Base-by-base conservation (phyloP, 768 basidiomycete species). In the Suillus spraguei region DNA sequence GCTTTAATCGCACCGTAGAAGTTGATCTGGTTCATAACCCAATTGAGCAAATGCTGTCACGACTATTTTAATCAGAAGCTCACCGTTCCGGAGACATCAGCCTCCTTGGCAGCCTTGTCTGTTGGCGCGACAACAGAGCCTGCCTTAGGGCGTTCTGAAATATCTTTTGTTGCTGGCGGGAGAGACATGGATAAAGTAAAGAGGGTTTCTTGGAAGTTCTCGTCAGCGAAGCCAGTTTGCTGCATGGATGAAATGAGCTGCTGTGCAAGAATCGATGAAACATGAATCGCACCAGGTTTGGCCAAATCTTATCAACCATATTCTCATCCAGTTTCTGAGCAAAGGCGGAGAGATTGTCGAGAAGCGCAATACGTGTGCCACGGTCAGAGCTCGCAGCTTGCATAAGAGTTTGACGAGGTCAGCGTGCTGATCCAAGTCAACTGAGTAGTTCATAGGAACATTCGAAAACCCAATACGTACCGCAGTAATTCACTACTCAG, bases 201-300 rank as follows among this genome's bases (percentile, higher is more conserved):
- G 44, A 32, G 58, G 52, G 28, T 49, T 33, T 33, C 5, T 8
- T 44, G 41, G 58, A n/a, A 35, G 28, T 35, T 36, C 5, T 3
- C 96, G 72, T 99, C 97, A 4, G 90, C 84, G 71, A 99, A 99
- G 0, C 97, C 97, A 4, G 94, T 93, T 87, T 97, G 94, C 95
- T 97, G 52, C 41, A 28, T 35, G 47, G 8, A 28, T 32, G n/a
- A n/a, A 33, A 33, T 24, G 1, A 59, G 68, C 22, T 67, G 28
- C 10, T 42, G 13, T 11, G 20, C 42, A 17, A 20, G n/a, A 16
- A 7, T 2, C 14, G 38, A 22, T 13, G 11, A 3, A 55, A 5
- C 24, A 63, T 72, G 24, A 42, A 17, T 69, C 60, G 8, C 69
- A 97, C 95, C 47, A 99, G 78, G 78, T 95, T 86, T 2, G 97